Base-by-base conservation (phyloP, 805 yeast genomes). In the Cyberlindnera xylosilytica region DNA sequence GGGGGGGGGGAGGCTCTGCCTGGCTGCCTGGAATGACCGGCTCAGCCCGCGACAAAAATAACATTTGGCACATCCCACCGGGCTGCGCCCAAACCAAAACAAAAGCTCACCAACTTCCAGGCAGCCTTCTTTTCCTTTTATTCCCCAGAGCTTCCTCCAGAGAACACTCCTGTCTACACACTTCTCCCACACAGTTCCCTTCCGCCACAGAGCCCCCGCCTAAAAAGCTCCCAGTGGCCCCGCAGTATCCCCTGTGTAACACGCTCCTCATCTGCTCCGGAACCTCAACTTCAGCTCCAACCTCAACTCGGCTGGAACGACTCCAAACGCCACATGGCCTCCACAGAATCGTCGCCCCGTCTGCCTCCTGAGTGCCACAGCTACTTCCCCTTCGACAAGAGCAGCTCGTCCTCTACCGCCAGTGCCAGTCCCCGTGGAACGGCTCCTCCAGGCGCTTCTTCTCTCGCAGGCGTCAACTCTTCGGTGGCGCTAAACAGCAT, bases 291-390 rank as follows among this genome's bases (percentile, higher is more conserved):
- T n/a, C 24, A 22, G 24, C 24, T 22, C 24, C 24, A 22, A 7
- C 7, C 24, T 22, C 10, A 7, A 22, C 24, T 8, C 24, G 24
- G 7, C 24, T 8, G n/a, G n/a, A n/a, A n/a, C n/a, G 10, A 22
- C 24, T 7, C 24, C 24, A 22, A 22, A 22, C 24, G 24, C 10
- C 24, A 22, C 26, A 46, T 46, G 49, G 40, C 46, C 13, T 46
- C 49, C 18, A 37, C 49, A 6, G 42, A 42, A 39, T 38, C 46
- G 11, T 46, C 49, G 20, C 45, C 49, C 6, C 19, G 42, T 10
- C 34, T 31, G 17, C 40, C 35, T 5, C 30, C 39, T 15, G 39
- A 37, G 19, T 19, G 32, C n/a, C 34, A 27, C 30, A 19, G 38
- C 32, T 45, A 45, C 36, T 45, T 45, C 24, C 41, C 27, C 45